Base-by-base conservation (phyloP, 2,329 filamentous ascomycete species). In the Acarospora socialis region DNA sequence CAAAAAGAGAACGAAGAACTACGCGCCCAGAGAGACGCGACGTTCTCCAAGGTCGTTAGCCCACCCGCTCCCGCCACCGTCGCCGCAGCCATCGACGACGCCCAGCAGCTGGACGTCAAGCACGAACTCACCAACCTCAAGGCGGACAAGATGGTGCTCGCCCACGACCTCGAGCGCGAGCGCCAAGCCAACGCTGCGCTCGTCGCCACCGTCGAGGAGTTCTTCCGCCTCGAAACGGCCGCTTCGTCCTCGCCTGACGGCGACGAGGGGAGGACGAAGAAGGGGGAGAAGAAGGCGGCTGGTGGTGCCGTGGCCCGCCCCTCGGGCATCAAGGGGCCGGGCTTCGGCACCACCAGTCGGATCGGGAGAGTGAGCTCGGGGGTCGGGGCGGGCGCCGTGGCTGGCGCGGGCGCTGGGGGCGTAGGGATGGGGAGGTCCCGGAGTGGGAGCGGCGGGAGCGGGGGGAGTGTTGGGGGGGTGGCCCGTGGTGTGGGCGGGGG, bases 1-100 rank as follows among this genome's bases (percentile, higher is more conserved):
- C 59, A 61, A 31, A 69, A 72, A 30, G 81, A 92, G 47, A 84
- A 90, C 44, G 77, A 87, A 40, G 73, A 73, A 37, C 62, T 92
- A 16, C 71, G 73, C 40, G 60, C 63, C 25, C 72, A 73, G 23
- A 68, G 69, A 16, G 75, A 86, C 47, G 64, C 67, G 14, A 77
- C 73, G 7, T 68, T 79, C 52, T 72, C 70, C 22, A 73, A 68
- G 36, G 56, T 69, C 25, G 64, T 54, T 7, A 46, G 50, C 7
- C 41, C 46, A 6, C 40, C 38, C 12, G 45, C 43, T 16, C 40
- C 43, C 4, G 47, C 50, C 27, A 46, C 44, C 2, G 42, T 49
- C 13, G 41, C 43, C 21, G 41, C 58, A 7, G 40, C 45, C 4
- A 52, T 52, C 8, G 57, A 60, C 34, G 53, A 70, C 21, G 77